Percentiles rank a stretch among this genome's conserved stretches.
phyloP scores from a whole-genome alignment of 257 asterid species.

The Nicotiana sylvestris region DNA sequence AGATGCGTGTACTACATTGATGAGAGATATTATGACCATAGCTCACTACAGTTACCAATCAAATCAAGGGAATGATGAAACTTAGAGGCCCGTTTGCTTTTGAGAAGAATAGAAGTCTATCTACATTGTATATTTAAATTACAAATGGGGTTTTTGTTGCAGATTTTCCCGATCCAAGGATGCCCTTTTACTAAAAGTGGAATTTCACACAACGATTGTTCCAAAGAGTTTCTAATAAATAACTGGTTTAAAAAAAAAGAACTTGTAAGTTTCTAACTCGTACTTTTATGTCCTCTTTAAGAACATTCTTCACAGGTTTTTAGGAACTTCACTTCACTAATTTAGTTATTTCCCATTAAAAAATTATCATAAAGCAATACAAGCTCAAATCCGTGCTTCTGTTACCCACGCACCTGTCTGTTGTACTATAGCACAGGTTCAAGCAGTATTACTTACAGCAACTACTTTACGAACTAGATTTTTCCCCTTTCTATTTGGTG shows the following conservation, averaged over 20 bases:
- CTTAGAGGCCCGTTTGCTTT: neutral
- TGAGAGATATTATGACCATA: neutral
- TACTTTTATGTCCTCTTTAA: neutral
- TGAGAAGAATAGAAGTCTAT: neutral
- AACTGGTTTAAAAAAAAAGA: neutral
- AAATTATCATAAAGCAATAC: neutral
- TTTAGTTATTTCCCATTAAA: neutral
- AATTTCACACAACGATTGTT: neutral
- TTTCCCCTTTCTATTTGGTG: neutral
- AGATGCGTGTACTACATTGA: neutral
- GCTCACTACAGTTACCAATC: neutral
- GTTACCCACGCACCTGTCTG: neutral
- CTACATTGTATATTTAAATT: neutral
- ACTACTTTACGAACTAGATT: neutral
- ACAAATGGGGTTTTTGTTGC: neutral
- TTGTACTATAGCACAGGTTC: neutral
- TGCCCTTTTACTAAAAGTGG: neutral
- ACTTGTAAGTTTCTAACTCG: neutral
- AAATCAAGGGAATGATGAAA: neutral
- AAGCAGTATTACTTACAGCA: neutral
- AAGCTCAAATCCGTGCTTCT: neutral
- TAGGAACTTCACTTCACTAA: neutral
- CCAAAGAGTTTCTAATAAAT: neutral
- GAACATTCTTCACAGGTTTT: neutral
- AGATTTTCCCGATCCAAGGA: neutral